These are phyloP conservation scores for Xylariaceae sp. DNA, from an alignment of 2,329 filamentous ascomycete species.

Conservation along the genomic window DNA sequence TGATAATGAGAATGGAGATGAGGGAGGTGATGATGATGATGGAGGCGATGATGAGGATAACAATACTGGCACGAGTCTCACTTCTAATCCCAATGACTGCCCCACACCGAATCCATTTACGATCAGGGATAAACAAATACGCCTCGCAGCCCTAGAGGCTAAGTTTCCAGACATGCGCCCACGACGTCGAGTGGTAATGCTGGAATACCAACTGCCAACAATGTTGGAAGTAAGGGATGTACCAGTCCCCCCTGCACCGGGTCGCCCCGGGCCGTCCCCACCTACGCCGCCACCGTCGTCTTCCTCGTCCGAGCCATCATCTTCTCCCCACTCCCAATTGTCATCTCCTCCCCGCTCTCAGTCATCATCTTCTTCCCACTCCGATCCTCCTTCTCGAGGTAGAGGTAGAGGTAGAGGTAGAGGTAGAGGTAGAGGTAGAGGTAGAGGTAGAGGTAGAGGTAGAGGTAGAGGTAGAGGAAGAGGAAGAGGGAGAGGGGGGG, in stretches of 20 bases:
- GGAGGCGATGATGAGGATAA: neutral
- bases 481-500: neutral
- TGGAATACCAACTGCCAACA: neutral
- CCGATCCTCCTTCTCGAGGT: too few relatives aligned
- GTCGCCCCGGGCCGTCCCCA: neutral
- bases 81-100: neutral
- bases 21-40: neutral
- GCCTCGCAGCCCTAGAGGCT: neutral
- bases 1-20: neutral
- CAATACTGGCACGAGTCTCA: too few relatives aligned
- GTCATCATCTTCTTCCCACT: too few relatives aligned
- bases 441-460: neutral
- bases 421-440: too few relatives aligned
- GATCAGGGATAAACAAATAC: neutral
- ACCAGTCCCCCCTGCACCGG: neutral
- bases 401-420: too few relatives aligned
- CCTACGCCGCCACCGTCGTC: too few relatives aligned
- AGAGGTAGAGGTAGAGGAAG: neutral
- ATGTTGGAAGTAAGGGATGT: neutral
- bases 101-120: neutral
- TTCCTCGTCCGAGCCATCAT: too few relatives aligned
- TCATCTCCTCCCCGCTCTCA: too few relatives aligned
- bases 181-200: neutral
- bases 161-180: neutral
- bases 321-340: too few relatives aligned